Base-by-base conservation (phyloP, 2,329 filamentous ascomycete species). In the Microdochium trichocladiopsis region DNA sequence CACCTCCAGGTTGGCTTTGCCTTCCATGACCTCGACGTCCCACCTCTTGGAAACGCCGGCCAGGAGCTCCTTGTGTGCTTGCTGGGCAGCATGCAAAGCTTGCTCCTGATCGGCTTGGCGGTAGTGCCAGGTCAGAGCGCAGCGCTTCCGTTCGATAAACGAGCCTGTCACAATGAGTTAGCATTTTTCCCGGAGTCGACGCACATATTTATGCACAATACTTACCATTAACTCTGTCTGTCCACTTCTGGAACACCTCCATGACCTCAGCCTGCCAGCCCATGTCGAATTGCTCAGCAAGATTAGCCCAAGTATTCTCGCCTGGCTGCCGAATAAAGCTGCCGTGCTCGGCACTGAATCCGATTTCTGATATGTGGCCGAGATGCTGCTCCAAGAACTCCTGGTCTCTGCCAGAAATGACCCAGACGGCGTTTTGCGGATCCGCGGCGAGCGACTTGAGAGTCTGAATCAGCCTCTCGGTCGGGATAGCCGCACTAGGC, bases 71-170 rank as follows among this genome's bases (percentile, higher is more conserved):
- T 87, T 87, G 58, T 91, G 86, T 63, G 90, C 95, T 66, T 92
- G 86, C 23, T 79, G 80, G 4, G 92, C 85, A 72, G 93, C 88
- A 69, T 89, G 88, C 0, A 83, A 71, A 18, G 90, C 93, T 57
- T 88, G 88, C 60, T 95, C 89, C 1, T 90, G 90, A 63, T 96
- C 90, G 1, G 90, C 90, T 25, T 90, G 84, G 41, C 94, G 89
- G 70, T 97, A 99, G 66, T 99, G 94, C 94, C 94, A 97, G 2
- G 94, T 97, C 49, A 97, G 73, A 4, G 94, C 92, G 57, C 95
- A 94, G 57, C 91, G 87, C 72, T 99, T 99, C 55, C 87, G 84
- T 70, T 99, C 94, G 55, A 96, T 91, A 66, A 95, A 95, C 0
- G 91, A 93, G 6, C 91, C 87, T 88, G 47, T 22, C 9, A 36